Evolutionary conservation across 2,329 filamentous ascomycete species (phyloP).

Genomic region (Sclerotinia borealis): DNA sequence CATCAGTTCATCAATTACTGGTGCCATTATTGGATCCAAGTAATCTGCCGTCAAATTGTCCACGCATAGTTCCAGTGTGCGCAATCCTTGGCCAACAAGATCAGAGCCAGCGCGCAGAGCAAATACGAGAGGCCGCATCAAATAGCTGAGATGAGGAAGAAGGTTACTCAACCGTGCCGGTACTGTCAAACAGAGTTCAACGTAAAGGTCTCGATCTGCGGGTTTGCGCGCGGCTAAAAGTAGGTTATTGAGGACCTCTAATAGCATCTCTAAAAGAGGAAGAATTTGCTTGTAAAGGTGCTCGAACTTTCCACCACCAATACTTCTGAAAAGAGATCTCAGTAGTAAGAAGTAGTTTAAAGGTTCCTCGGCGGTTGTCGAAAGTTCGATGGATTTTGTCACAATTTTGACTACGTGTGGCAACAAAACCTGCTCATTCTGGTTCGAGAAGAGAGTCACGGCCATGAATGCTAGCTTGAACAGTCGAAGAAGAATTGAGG

Average conservation of each 20-base stretch:
- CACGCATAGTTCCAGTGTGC: slow-evolving; percentile 92
- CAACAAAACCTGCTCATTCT: slow-evolving; percentile 92
- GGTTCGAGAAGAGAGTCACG: slow-evolving; percentile 86
- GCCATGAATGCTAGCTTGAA: slow-evolving; percentile 99
- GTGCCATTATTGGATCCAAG: slow-evolving; percentile 96
- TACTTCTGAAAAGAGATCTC: slow-evolving; percentile 88
- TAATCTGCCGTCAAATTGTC: slow-evolving; percentile 98
- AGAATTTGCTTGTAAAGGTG: slow-evolving; percentile 97
- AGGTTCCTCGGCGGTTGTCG: slow-evolving; percentile 90
- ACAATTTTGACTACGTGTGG: slow-evolving; percentile 97
- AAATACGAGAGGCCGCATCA: slow-evolving; percentile 97
- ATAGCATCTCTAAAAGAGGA: slow-evolving; percentile 90
- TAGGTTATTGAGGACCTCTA: slow-evolving; percentile 95
- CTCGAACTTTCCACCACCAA: slow-evolving; percentile 95
- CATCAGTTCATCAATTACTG: slow-evolving; percentile 98
- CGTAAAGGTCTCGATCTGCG: slow-evolving; percentile 87
- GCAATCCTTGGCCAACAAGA: slow-evolving; percentile 85
- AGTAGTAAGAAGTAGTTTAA: slow-evolving; percentile 98
- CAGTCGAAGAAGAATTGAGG: slow-evolving; percentile 83
- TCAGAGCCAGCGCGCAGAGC: slow-evolving; percentile 87
- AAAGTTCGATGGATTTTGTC: slow-evolving; percentile 93
- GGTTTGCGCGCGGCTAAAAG: slow-evolving; percentile 86
- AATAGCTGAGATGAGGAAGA: slow-evolving; percentile 86
- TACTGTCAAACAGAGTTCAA: slow-evolving; percentile 93
- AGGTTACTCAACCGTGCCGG: slow-evolving; percentile 91